Base-by-base conservation (phyloP, 176 grass and related monocot genomes). In the Paspalum notatum region DNA sequence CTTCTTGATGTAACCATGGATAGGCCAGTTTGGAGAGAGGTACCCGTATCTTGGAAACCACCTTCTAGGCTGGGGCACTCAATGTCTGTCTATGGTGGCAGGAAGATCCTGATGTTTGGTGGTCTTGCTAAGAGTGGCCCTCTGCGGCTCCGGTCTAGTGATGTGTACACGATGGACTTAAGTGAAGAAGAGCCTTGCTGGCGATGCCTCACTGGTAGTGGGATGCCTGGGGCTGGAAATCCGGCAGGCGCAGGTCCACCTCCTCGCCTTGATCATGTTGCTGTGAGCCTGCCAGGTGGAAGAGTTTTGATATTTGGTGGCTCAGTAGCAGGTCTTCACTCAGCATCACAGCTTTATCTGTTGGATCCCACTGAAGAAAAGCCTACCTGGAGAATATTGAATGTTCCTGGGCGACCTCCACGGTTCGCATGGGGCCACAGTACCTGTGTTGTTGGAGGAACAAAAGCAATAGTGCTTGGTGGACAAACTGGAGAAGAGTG, bases 91-190 rank as follows among this genome's bases (percentile, higher is more conserved):
- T 93, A 89, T 71, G 85, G 66, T 84, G 80, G 89, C 65, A 80
- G 83, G 66, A 97, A 97, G 75, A 93, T 97, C 41, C 83, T 97
- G 82, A 93, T 97, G 94, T 97, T 97, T 70, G 94, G 94, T 9
- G 94, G 94, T 64, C 85, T 97, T 71, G 94, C 94, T n/a, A 97
- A 97, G 79, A 93, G 90, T 51, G 94, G 94, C 42, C 91, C 94
- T 66, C 85, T 92, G 16, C 85, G 87, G 69, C 81, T 89, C 8
- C 80, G 94, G 38, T 97, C 94, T 1, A 93, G 94, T 72, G 94
- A 97, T 85, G 94, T 97, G 50, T 97, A 85, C 86, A 97, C 94
- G 15, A 93, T 97, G 91, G 91, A 97, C 85, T 77, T 97, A n/a
- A 97, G 94, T 52, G 94, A 93, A 75, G 94, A 97, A 55, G 83